phyloP scores from a whole-genome alignment of 2,329 filamentous ascomycete genomes.

The Alternaria metachromatica region DNA sequence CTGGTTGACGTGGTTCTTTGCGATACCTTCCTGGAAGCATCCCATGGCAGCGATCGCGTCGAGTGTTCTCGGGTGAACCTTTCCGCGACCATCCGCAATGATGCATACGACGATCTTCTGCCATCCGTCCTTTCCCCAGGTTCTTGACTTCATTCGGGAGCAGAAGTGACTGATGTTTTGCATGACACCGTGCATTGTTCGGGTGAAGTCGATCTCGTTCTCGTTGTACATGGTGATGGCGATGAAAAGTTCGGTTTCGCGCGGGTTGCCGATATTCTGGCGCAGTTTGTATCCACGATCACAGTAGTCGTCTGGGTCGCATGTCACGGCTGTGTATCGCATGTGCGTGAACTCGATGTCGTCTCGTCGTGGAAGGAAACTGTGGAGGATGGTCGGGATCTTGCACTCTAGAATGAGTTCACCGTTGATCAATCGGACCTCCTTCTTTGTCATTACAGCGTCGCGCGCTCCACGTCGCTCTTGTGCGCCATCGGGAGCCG shows the following conservation, averaged over 20 bases:
- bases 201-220: constrained; percentile 93
- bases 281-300: constrained; percentile 88
- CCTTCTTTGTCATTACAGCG: constrained; percentile 89
- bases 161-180: constrained; percentile 98
- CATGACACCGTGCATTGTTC: constrained; percentile 99
- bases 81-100: constrained; percentile 91
- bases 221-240: constrained; percentile 99
- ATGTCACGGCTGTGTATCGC: constrained; percentile 98
- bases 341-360: constrained; percentile 98
- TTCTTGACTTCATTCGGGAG: constrained; percentile 86
- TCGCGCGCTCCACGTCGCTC: constrained; percentile 84
- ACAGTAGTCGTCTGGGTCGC: constrained; percentile 93
- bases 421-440: constrained; percentile 95
- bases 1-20: constrained; percentile 97
- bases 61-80: constrained; percentile 90
- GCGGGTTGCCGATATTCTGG: constrained; percentile 84
- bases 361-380: constrained; percentile 89
- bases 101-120: constrained; percentile 99
- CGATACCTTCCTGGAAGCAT: constrained; percentile 97
- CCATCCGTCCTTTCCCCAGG: constrained; percentile 97
- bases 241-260: constrained; percentile 95
- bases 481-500: constrained; percentile 85
- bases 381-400: constrained; percentile 97
- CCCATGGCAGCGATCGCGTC: constrained; percentile 96
- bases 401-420: constrained; percentile 98